Base-by-base conservation (phyloP, 2,329 filamentous ascomycete genomes). In the Trichoderma sp. region DNA sequence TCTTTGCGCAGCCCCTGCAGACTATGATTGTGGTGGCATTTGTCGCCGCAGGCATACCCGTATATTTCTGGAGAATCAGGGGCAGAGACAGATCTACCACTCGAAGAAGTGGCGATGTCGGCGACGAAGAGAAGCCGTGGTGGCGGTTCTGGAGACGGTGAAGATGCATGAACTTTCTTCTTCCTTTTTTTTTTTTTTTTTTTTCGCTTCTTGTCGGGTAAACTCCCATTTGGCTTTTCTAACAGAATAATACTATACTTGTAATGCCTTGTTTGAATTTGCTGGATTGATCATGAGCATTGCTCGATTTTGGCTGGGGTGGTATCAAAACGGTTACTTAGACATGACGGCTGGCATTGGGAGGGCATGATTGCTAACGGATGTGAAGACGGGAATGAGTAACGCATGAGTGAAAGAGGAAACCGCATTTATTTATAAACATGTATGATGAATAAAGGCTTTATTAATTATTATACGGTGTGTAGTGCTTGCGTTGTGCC, bases 1-100 rank as follows among this genome's bases (percentile, higher is more conserved):
- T 98, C 15, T 95, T 99, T 76, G 91, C 93, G 35, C 90, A 97
- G 79, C 95, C 95, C 5, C 74, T 97, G 61, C 94, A 99, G 83
- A 97, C 94, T 0, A 77, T 97, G 27, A 87, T 94, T 25, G 95
- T 99, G 8, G 83, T 97, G 6, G 89, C 83, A 0, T 99, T 98
- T 74, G 92, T 97, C 69, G 83, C 90, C 5, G 90, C 89, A 0
- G 95, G 95, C 1, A 83, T 98, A 42, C 92, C 93, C 0, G 87
- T 98, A 32, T 99, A 94, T 80, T 97, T 92, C 77, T 97, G 91
- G 88, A 87, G 93, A 72, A 90, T 97, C 56, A 87, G 88, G 60
- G 85, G 90, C 25, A 84, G 88, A 56, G 87, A 90, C 73, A 78
- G 81, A 72, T 77, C 83, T n/a, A 32, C 53, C 7, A 39, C 32